Percentiles rank a stretch among this genome's conserved stretches.
Evolutionary conservation across 2,329 filamentous ascomycete genomes (phyloP).

Genomic region (Fusarium subtropicale): DNA sequence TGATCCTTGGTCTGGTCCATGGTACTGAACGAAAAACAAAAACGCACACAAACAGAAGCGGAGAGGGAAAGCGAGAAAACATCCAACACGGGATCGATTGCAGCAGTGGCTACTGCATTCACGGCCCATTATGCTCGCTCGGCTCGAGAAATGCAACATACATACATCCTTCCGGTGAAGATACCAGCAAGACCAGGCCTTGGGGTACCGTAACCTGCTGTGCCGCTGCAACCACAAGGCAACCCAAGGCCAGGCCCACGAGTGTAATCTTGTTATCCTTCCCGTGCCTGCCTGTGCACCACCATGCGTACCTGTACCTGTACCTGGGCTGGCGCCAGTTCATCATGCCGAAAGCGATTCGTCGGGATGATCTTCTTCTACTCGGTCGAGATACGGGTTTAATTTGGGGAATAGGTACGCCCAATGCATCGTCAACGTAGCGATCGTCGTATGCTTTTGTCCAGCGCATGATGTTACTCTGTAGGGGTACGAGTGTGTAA

Average conservation of each 20-base stretch:
- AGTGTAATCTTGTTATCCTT: slow-evolving; percentile 30
- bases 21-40: neutral
- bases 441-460: neutral
- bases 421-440: slow-evolving; percentile 7
- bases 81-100: neutral
- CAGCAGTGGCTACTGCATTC: neutral
- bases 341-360: slow-evolving; percentile 17
- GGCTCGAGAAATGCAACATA: slow-evolving; percentile 27
- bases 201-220: slow-evolving; percentile 40
- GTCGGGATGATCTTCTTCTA: neutral
- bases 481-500: neutral
- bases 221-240: slow-evolving; percentile 23
- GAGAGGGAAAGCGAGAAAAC: neutral
- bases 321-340: neutral
- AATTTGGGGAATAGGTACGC: slow-evolving; percentile 25
- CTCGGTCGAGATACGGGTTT: slow-evolving; percentile 6
- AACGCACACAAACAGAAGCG: neutral
- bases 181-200: slow-evolving; percentile 10
- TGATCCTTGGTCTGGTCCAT: neutral
- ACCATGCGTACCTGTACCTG: neutral
- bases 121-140: neutral
- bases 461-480: slow-evolving; percentile 29
- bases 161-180: slow-evolving; percentile 28
- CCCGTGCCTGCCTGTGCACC: neutral
- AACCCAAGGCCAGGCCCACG: neutral